Percentiles rank a stretch among this genome's conserved stretches.
Evolutionary conservation across 2,329 filamentous ascomycete genomes (phyloP).

Genomic region (Celoporthe dispersa): DNA sequence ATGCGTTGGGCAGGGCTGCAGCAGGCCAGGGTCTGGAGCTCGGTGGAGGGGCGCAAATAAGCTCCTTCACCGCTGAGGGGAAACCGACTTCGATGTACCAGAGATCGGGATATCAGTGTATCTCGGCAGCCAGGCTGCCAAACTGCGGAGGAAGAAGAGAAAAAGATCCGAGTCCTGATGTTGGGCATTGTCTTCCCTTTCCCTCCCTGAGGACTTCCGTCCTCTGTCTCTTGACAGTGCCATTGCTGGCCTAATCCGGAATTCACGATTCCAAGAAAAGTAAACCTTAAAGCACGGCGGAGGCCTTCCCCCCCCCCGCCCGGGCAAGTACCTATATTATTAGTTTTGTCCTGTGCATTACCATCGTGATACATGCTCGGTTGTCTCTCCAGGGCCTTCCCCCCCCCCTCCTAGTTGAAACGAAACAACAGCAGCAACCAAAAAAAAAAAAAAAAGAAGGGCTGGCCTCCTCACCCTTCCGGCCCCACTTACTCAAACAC

Average conservation of each 20-base stretch:
- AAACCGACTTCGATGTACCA: too few species aligned
- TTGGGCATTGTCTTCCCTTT: not conserved
- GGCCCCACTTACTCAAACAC: not conserved
- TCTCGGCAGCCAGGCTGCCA: too few species aligned
- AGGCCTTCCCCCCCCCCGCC: too few species aligned
- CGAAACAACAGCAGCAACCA: conserved; percentile 25
- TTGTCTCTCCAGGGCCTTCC: too few species aligned
- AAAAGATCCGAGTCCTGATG: too few species aligned
- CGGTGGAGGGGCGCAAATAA: too few species aligned
- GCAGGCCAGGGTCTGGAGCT: not conserved
- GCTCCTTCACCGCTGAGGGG: too few species aligned
- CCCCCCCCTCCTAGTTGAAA: conserved; percentile 17
- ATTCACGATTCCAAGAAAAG: not conserved
- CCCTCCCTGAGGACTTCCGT: not conserved
- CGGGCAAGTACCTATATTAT: not conserved
- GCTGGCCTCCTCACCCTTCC: not conserved
- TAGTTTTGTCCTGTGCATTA: not conserved
- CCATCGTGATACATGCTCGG: conserved; percentile 22
- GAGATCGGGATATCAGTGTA: too few species aligned
- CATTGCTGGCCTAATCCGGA: not conserved
- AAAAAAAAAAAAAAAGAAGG: too few species aligned
- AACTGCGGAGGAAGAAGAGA: too few species aligned
- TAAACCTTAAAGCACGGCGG: not conserved
- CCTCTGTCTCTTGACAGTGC: not conserved
- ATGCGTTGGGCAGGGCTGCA: not conserved